Evolutionary conservation across 2,329 filamentous ascomycete genomes (phyloP).

Genomic region (Geosmithia putterillii): DNA sequence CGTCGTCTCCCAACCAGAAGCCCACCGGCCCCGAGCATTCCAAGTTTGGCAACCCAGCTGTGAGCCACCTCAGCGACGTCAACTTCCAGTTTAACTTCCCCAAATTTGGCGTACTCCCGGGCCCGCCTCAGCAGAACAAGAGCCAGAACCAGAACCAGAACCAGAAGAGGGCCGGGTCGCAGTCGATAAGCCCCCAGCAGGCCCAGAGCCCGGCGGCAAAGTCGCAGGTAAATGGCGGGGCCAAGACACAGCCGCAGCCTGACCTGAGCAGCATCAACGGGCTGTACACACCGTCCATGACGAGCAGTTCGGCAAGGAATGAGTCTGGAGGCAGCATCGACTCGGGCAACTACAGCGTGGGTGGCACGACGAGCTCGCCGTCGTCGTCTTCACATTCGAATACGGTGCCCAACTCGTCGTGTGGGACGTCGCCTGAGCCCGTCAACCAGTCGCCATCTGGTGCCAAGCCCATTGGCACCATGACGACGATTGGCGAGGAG

Average conservation of each 20-base stretch:
- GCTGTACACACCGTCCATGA: conserved; percentile 46
- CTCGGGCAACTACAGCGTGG: conserved; percentile 32
- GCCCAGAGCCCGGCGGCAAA: conserved; percentile 11
- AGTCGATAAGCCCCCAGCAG: conserved; percentile 17
- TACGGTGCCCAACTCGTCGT: conserved; percentile 49
- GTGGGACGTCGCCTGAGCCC: conserved; percentile 68
- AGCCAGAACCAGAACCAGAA: too few species aligned
- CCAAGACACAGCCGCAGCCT: conserved; percentile 5
- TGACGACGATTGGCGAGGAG: conserved; percentile 57
- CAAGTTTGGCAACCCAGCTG: conserved; percentile 29
- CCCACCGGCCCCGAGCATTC: conserved; percentile 25
- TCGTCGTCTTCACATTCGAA: conserved; percentile 51
- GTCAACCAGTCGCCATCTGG: conserved; percentile 52
- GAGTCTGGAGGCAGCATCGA: conserved; percentile 38
- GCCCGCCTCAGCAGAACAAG: conserved; percentile 16
- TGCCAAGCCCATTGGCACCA: conserved; percentile 50
- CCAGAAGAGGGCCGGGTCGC: conserved; percentile 15
- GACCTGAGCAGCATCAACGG: conserved; percentile 42
- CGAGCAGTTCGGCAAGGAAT: conserved; percentile 26
- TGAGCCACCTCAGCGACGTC: conserved; percentile 55
- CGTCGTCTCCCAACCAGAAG: conserved; percentile 31
- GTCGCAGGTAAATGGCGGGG: conserved; percentile 7
- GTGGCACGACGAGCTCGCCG: conserved; percentile 49
- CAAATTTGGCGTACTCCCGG: conserved; percentile 69
- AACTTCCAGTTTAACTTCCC: conserved; percentile 96